phyloP scores from a whole-genome alignment of 331 rosid genomes.

The Pyracantha coccinea region DNA sequence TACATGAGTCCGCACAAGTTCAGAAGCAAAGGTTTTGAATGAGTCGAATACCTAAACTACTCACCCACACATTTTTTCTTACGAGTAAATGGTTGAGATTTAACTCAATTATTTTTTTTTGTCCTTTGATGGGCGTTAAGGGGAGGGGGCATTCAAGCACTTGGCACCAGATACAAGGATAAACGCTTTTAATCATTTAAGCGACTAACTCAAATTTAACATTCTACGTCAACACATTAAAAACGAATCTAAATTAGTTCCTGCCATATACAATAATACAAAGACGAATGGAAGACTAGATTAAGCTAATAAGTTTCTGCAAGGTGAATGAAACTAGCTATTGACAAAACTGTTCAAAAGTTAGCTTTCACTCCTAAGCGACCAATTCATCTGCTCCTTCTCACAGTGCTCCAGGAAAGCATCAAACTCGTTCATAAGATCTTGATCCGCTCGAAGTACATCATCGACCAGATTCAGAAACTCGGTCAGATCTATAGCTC shows the following conservation, averaged over 20 bases:
- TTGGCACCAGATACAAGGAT: too few species aligned
- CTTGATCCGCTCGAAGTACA: slow-evolving; percentile 2
- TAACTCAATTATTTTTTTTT: too few species aligned
- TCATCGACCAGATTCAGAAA: slow-evolving; percentile 7
- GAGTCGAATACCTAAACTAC: too few species aligned
- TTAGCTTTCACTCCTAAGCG: background rate
- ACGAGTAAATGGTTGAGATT: too few species aligned
- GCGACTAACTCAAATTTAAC: background rate
- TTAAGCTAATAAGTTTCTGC: too few species aligned
- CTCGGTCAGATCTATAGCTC: background rate
- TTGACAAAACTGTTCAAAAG: background rate
- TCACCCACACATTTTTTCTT: too few species aligned
- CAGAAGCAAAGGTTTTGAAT: too few species aligned
- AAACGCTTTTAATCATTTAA: too few species aligned
- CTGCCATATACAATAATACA: background rate
- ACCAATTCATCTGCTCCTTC: slow-evolving; percentile 6
- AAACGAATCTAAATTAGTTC: background rate
- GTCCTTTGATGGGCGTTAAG: too few species aligned
- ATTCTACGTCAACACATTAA: background rate
- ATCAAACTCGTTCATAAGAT: slow-evolving; percentile 8
- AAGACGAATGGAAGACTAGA: background rate
- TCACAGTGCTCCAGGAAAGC: slow-evolving; percentile 14
- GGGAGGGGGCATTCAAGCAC: too few species aligned
- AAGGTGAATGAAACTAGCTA: background rate
- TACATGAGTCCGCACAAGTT: too few species aligned